A percentile compares a stretch with the other conserved stretches of the same genome.
These are phyloP conservation scores for Uronychia setigera DNA, from an alignment of 73 alveolate genomes.

Conservation along the genomic window DNA sequence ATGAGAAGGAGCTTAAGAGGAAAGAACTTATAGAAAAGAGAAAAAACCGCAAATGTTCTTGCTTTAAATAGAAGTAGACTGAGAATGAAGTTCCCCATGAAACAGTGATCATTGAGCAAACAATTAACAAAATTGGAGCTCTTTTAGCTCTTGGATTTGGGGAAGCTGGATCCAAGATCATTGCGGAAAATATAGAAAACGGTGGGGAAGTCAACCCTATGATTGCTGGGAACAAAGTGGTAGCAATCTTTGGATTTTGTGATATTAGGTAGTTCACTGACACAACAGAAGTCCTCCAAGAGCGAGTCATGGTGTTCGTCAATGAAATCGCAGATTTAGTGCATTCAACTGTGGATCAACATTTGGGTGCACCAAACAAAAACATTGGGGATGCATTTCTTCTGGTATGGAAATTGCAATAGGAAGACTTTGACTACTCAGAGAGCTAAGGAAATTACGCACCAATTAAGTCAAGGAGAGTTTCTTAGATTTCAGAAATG, in stretches of 20 bases:
- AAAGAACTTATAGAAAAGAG: neutral
- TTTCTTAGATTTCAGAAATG: conserved; percentile 83
- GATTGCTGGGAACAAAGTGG: conserved; percentile 75
- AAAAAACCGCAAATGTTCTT: conserved; percentile 41
- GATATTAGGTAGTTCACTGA: conserved; percentile 78
- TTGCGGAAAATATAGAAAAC: conserved; percentile 60
- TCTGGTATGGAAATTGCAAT: conserved; percentile 70
- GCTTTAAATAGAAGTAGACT: neutral
- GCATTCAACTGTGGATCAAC: conserved; percentile 54
- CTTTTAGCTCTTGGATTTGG: conserved; percentile 95
- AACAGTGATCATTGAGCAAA: conserved; percentile 90
- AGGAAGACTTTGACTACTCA: conserved; percentile 21
- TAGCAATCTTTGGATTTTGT: conserved; percentile 77
- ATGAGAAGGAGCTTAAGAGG: neutral
- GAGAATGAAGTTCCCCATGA: conserved; percentile 55
- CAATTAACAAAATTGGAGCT: conserved; percentile 94
- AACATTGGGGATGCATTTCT: conserved; percentile 79
- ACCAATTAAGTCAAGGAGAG: conserved; percentile 56
- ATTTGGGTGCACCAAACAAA: conserved; percentile 75
- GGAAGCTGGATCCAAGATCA: conserved; percentile 95
- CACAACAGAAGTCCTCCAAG: conserved; percentile 77
- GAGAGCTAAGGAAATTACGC: conserved; percentile 64
- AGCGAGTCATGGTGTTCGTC: conserved; percentile 72
- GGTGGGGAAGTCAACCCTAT: conserved; percentile 68
- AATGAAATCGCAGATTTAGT: conserved; percentile 78